phyloP scores from a whole-genome alignment of 2,329 filamentous ascomycete genomes.

The Pseudovirgaria hyperparasitica region DNA sequence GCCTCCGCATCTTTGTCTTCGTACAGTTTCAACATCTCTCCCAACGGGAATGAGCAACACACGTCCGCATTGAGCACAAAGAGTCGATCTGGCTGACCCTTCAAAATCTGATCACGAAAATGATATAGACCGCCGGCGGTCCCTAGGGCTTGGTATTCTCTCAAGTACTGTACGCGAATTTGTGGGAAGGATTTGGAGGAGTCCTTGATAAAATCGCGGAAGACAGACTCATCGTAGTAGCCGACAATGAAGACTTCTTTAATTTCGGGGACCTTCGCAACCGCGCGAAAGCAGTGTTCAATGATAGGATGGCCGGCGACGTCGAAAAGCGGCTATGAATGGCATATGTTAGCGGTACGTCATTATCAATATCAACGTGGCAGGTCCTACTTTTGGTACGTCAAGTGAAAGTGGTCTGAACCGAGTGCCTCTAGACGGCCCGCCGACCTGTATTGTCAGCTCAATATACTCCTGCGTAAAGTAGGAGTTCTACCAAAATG shows the following conservation, averaged over 20 bases:
- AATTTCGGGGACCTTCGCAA: slow-evolving; percentile 82
- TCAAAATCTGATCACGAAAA: slow-evolving; percentile 97
- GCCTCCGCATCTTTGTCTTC: slow-evolving; percentile 93
- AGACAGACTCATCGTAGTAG: slow-evolving; percentile 95
- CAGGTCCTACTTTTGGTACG: slow-evolving; percentile 65
- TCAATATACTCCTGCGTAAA: slow-evolving; percentile 5
- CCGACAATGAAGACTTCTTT: slow-evolving; percentile 96
- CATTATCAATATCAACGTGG: slow-evolving; percentile 1
- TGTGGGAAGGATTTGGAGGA: slow-evolving; percentile 72
- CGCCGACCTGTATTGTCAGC: slow-evolving; percentile 59
- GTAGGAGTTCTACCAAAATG: slow-evolving; percentile 58
- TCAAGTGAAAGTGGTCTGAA: slow-evolving; percentile 93
- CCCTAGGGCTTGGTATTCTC: slow-evolving; percentile 92
- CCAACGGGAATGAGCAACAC: slow-evolving; percentile 94
- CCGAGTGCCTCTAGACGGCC: slow-evolving; percentile 86
- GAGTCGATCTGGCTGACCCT: slow-evolving; percentile 85
- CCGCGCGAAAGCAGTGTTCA: slow-evolving; percentile 88
- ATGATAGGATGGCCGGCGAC: slow-evolving; percentile 97
- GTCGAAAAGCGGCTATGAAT: slow-evolving; percentile 76
- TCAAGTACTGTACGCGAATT: slow-evolving; percentile 85
- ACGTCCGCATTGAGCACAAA: slow-evolving; percentile 98
- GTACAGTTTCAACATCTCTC: slow-evolving; percentile 90
- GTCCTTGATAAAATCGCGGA: slow-evolving; percentile 97
- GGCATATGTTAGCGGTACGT: slow-evolving; percentile 11
- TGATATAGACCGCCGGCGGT: slow-evolving; percentile 96